A percentile compares a stretch with the other conserved stretches of the same genome.
These are phyloP conservation scores for Halteria grandinella DNA, from an alignment of 73 alveolate species.

Conservation along the genomic window DNA sequence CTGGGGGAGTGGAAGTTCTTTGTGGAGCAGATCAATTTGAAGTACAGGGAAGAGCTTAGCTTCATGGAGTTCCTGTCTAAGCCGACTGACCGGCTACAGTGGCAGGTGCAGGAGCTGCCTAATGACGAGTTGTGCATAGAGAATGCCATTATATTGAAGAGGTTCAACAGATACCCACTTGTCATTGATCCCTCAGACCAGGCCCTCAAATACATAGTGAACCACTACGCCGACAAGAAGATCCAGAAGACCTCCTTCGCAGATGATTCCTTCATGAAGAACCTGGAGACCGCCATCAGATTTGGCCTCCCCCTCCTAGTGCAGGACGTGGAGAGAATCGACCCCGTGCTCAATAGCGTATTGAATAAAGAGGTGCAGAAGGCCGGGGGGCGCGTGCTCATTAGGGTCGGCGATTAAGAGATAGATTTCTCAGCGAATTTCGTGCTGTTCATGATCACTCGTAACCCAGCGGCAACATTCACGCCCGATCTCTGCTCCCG, in stretches of 20 bases:
- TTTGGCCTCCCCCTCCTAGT: slow-evolving; percentile 99
- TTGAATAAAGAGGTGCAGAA: slow-evolving; percentile 98
- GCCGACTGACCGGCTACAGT: slow-evolving; percentile 96
- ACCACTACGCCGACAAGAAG: slow-evolving; percentile 86
- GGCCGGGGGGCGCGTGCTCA: slow-evolving; percentile 97
- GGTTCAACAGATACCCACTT: slow-evolving; percentile 98
- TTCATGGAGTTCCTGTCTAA: slow-evolving; percentile 95
- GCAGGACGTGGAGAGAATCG: slow-evolving; percentile 98
- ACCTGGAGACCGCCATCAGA: slow-evolving; percentile 98
- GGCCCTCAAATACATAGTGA: slow-evolving; percentile 82
- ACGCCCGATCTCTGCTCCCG: slow-evolving; percentile 99
- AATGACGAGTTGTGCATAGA: slow-evolving; percentile 97
- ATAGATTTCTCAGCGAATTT: slow-evolving; percentile 98
- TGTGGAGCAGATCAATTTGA: slow-evolving; percentile 72
- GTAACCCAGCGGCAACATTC: slow-evolving; percentile 94
- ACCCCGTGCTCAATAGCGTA: slow-evolving; percentile 98
- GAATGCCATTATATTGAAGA: slow-evolving; percentile 96
- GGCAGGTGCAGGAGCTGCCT: slow-evolving; percentile 97
- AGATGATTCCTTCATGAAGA: slow-evolving; percentile 95
- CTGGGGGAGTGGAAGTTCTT: slow-evolving; percentile 79
- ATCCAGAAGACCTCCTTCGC: slow-evolving; percentile 96
- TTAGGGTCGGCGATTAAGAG: slow-evolving; percentile 99
- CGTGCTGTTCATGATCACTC: slow-evolving; percentile 96
- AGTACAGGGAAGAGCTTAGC: slow-evolving; percentile 81
- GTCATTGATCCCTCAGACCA: slow-evolving; percentile 99